Evolutionary conservation across 2,329 filamentous ascomycete species (phyloP).

Genomic region (Fusarium pseudograminearum): DNA sequence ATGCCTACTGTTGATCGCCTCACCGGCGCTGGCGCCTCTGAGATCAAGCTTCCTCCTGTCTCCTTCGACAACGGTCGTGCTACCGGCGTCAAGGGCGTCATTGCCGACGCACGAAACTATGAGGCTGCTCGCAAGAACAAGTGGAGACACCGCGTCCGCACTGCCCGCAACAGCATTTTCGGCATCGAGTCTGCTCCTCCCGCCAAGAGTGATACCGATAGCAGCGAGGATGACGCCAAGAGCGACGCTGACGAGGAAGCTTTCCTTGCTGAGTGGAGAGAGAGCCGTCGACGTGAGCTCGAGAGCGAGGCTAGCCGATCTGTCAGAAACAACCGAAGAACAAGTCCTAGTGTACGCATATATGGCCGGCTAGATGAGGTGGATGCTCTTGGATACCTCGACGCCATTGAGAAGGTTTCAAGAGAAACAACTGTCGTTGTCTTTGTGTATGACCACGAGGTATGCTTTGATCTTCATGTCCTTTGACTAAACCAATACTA

Average conservation of each 20-base stretch:
- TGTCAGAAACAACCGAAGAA: conserved; percentile 73
- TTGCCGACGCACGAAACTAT: conserved; percentile 83
- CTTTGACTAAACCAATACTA: conserved; percentile 27
- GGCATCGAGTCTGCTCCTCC: conserved; percentile 54
- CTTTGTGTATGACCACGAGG: conserved; percentile 89
- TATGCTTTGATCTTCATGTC: conserved; percentile 60
- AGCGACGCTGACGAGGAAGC: conserved; percentile 77
- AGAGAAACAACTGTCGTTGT: conserved; percentile 88
- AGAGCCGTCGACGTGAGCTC: conserved; percentile 82
- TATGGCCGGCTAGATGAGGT: conserved; percentile 87
- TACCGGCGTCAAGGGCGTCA: conserved; percentile 88
- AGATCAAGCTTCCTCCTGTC: conserved; percentile 70
- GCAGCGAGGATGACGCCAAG: conserved; percentile 58
- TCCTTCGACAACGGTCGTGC: conserved; percentile 76
- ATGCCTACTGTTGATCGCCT: conserved; percentile 64
- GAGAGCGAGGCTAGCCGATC: conserved; percentile 68
- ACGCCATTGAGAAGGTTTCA: conserved; percentile 91
- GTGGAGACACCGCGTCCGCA: conserved; percentile 65
- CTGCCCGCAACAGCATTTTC: conserved; percentile 67
- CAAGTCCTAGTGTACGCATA: conserved; percentile 79
- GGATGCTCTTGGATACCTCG: conserved; percentile 92
- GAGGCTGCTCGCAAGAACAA: conserved; percentile 72
- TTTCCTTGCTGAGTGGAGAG: conserved; percentile 88
- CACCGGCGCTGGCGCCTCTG: conserved; percentile 57
- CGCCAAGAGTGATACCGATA: conserved; percentile 59